Conservation (phyloP, 176 grass and related monocot genomes). For the Urochloa ruziziensis region DNA sequence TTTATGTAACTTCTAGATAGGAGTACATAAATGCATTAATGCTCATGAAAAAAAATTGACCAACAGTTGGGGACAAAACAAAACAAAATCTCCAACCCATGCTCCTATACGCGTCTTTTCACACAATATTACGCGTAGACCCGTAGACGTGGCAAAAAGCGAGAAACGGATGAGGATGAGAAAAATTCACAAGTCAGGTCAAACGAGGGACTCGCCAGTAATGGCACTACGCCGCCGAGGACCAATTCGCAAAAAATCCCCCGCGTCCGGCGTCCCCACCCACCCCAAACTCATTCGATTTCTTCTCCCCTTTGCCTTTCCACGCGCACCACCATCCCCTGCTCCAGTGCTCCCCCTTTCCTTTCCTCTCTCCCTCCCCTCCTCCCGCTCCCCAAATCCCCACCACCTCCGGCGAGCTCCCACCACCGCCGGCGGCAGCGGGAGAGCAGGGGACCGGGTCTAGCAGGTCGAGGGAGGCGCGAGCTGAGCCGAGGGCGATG, state of each 20-base stretch:
- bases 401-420: not conserved
- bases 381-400: not conserved
- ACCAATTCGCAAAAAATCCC: not conserved
- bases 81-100: too few species aligned
- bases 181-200: not conserved
- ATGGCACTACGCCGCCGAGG: not conserved
- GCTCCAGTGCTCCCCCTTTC: too few species aligned
- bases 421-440: not conserved
- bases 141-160: not conserved
- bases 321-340: not conserved
- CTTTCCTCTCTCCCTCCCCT: too few species aligned
- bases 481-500: slow-evolving; percentile 24
- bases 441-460: not conserved
- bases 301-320: not conserved
- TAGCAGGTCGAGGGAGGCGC: not conserved
- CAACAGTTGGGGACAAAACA: not conserved
- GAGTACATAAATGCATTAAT: too few species aligned
- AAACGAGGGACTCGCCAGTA: not conserved
- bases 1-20: too few species aligned
- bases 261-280: not conserved
- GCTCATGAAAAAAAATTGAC: not conserved
- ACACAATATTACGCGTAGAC: not conserved
- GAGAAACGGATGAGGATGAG: not conserved
- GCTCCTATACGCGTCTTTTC: not conserved
- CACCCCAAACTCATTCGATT: slow-evolving; percentile 25